Conservation (phyloP, 768 basidiomycete species). For the Boletus fagicola region DNA sequence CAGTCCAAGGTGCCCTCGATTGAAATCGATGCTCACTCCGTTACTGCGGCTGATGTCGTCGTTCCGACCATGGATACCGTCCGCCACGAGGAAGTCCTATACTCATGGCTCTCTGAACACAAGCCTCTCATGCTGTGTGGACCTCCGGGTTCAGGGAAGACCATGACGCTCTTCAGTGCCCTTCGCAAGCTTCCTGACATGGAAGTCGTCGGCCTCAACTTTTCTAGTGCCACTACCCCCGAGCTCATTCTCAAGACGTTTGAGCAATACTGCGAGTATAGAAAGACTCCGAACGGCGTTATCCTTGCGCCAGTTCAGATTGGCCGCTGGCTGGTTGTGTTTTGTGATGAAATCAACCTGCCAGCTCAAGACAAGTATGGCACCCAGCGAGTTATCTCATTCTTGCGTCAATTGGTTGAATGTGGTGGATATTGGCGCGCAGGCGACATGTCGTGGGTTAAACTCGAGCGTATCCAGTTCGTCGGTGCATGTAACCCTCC, state of each 20-base stretch:
- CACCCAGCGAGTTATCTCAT: conserved; percentile 97
- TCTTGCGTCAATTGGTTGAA: conserved; percentile 95
- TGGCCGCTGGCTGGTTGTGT: conserved; percentile 98
- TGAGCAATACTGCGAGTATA: conserved; percentile 98
- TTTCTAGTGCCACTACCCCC: conserved; percentile 97
- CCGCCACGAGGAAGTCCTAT: conserved; percentile 96
- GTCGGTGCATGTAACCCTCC: conserved; percentile 99
- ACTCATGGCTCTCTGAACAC: conserved; percentile 98
- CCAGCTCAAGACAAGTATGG: conserved; percentile 98
- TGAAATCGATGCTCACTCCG: conserved; percentile 95
- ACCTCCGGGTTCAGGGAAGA: conserved; percentile 99
- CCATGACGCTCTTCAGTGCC: conserved; percentile 98
- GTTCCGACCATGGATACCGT: conserved; percentile 98
- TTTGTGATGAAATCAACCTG: conserved; percentile 99
- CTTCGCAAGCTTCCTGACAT: conserved; percentile 96
- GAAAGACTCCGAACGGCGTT: conserved; percentile 98
- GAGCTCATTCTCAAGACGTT: conserved; percentile 99
- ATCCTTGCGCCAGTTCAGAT: conserved; percentile 92
- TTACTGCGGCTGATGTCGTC: conserved; percentile 94
- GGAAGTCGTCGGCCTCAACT: conserved; percentile 98
- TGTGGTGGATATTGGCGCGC: conserved; percentile 93
- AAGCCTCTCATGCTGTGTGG: conserved; percentile 98
- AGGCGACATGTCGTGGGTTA: conserved; percentile 95
- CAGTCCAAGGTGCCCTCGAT: conserved; percentile 88
- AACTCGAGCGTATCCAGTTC: conserved; percentile 97